These are phyloP conservation scores for Populus nigra DNA, from an alignment of 345 rosid genomes.

Conservation along the genomic window DNA sequence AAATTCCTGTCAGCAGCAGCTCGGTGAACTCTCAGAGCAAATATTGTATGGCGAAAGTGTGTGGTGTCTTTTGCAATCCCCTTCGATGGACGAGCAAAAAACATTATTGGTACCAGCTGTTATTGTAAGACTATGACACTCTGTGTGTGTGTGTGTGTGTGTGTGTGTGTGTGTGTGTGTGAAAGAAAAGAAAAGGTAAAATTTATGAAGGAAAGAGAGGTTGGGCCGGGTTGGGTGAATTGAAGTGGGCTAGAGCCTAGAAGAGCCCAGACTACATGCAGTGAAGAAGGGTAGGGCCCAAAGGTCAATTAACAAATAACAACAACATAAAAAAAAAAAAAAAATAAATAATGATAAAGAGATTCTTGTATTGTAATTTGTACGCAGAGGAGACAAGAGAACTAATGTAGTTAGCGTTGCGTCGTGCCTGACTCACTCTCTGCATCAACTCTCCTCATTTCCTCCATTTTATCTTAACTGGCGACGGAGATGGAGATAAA, in stretches of 20 bases:
- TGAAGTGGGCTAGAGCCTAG: background rate
- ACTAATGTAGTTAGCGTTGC: background rate
- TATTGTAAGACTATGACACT: too few species aligned
- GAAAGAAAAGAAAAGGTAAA: too few species aligned
- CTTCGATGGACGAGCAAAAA: too few species aligned
- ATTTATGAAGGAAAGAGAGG: background rate
- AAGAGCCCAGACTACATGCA: background rate
- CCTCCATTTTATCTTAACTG: too few species aligned
- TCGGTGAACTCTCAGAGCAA: background rate
- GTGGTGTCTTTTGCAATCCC: too few species aligned
- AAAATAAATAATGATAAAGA: too few species aligned
- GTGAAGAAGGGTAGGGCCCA: background rate
- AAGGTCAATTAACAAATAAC: background rate
- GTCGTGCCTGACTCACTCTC: too few species aligned
- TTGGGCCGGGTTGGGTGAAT: background rate
- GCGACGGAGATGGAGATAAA: slow-evolving; percentile 36
- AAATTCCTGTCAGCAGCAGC: background rate
- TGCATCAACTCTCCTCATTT: too few species aligned
- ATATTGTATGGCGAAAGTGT: too few species aligned
- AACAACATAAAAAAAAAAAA: background rate
- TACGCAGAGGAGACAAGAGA: background rate
- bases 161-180: too few species aligned
- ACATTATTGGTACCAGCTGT: too few species aligned
- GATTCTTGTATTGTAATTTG: background rate
- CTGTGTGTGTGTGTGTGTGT: too few species aligned